Evolutionary conservation across 352 stramenopile genomes (phyloP).

Genomic region (Globisporangium sylvaticum): DNA sequence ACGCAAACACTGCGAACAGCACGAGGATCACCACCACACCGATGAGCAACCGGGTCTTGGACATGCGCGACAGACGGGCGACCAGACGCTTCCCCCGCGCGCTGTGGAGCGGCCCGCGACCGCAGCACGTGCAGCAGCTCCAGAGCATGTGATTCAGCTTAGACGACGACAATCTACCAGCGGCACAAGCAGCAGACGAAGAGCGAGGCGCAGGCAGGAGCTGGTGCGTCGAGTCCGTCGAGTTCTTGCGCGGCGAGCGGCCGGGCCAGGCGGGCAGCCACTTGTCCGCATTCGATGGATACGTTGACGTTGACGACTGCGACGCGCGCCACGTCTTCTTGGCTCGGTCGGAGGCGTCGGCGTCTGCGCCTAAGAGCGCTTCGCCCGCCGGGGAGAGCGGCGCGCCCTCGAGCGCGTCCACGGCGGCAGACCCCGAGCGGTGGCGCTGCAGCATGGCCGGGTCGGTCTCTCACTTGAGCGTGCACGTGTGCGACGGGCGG

Average conservation of each 20-base stretch:
- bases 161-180: neutral
- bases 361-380: neutral
- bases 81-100: slow-evolving; percentile 2
- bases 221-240: neutral
- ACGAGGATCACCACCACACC: slow-evolving; percentile 15
- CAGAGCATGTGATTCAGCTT: neutral
- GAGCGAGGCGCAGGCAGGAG: neutral
- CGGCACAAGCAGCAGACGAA: neutral
- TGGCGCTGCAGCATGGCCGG: slow-evolving; percentile 10
- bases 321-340: slow-evolving; percentile 1
- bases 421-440: slow-evolving; percentile 1
- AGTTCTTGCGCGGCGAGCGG: slow-evolving; percentile 3
- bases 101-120: slow-evolving; percentile 4
- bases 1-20: slow-evolving; percentile 20
- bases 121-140: slow-evolving; percentile 2
- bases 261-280: neutral
- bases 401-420: slow-evolving; percentile 9
- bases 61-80: neutral
- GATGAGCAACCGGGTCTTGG: neutral
- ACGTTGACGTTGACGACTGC: neutral
- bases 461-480: too few relatives aligned
- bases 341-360: neutral
- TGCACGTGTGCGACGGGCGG: neutral
- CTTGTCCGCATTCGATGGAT: neutral
- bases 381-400: neutral